Evolutionary conservation across 1,284 basidiomycete genomes (phyloP).

Genomic region (Moesziomyces aphidis): DNA sequence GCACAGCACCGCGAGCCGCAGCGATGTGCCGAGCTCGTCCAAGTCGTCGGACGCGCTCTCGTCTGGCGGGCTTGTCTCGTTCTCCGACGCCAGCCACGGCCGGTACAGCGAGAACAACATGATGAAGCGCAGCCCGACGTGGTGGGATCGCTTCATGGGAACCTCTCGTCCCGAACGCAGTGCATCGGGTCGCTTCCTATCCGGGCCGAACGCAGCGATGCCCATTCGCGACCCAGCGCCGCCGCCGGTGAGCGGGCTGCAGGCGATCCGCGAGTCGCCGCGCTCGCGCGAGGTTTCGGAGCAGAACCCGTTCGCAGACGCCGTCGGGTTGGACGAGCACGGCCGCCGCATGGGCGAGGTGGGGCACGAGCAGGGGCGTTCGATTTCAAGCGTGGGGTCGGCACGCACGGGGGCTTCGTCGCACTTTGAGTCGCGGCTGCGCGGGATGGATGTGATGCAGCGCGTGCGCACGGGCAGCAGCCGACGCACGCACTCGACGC

Average conservation of each 20-base stretch:
- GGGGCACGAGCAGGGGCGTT: constrained; percentile 25
- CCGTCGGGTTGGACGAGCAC: constrained; percentile 23
- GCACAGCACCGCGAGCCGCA: constrained; percentile 40
- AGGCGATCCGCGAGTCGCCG: constrained; percentile 48
- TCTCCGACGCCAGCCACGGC: constrained; percentile 40
- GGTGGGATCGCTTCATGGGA: constrained; percentile 63
- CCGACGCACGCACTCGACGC: constrained; percentile 36
- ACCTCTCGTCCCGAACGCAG: constrained; percentile 51
- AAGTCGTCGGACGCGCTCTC: constrained; percentile 27
- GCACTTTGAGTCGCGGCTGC: constrained; percentile 49
- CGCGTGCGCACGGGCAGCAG: constrained; percentile 52
- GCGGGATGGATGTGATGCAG: constrained; percentile 60
- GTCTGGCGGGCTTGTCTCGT: constrained; percentile 36
- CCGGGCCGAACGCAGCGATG: constrained; percentile 34
- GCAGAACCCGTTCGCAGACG: constrained; percentile 27
- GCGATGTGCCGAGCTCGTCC: constrained; percentile 28
- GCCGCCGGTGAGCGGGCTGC: constrained; percentile 40
- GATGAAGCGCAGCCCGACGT: constrained; percentile 55
- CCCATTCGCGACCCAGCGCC: constrained; percentile 60
- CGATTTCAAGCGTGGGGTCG: constrained; percentile 52
- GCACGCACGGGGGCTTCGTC: constrained; percentile 47
- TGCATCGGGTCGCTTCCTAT: constrained; percentile 46
- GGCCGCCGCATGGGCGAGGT: constrained; percentile 13
- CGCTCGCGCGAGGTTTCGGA: constrained; percentile 33
- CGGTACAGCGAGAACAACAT: constrained; percentile 2